Percentiles rank a stretch among this genome's conserved stretches.
These are phyloP conservation scores for Cornus florida DNA, from an alignment of 148 eudicot genomes.

Conservation along the genomic window DNA sequence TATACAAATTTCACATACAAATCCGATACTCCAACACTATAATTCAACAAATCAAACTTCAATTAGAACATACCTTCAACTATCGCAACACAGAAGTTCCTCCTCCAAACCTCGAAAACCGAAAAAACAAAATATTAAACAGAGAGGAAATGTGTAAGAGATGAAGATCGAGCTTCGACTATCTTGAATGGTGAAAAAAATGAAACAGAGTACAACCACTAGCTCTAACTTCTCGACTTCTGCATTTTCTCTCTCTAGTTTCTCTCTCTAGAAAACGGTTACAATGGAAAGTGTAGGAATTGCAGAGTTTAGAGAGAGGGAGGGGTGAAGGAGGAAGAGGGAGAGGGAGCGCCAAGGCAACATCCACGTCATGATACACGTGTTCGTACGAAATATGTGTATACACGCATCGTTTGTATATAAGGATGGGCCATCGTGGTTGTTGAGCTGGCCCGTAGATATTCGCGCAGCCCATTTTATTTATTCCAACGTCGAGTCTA, in stretches of 20 bases:
- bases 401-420: not conserved
- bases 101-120: not conserved
- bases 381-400: conserved; percentile 31
- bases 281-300: conserved; percentile 11
- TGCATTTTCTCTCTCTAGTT: conserved; percentile 27
- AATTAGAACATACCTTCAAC: conserved; percentile 1
- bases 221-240: conserved; percentile 15
- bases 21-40: not conserved
- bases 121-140: not conserved
- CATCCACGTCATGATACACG: conserved; percentile 86
- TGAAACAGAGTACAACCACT: not conserved
- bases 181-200: conserved; percentile 5
- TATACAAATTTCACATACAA: not conserved
- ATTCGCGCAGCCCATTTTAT: conserved; percentile 18
- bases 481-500: conserved; percentile 1
- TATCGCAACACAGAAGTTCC: not conserved
- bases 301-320: conserved; percentile 14
- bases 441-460: conserved; percentile 33
- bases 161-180: not conserved
- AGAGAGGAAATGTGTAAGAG: not conserved
- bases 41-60: conserved; percentile 3
- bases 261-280: conserved; percentile 2
- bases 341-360: conserved; percentile 43
- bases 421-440: conserved; percentile 17
- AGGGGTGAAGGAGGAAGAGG: not conserved